A percentile compares a stretch with the other conserved stretches of the same genome.
Evolutionary conservation across 495 filamentous ascomycete species (phyloP).

Genomic region (Aspergillus olivimuriae): DNA sequence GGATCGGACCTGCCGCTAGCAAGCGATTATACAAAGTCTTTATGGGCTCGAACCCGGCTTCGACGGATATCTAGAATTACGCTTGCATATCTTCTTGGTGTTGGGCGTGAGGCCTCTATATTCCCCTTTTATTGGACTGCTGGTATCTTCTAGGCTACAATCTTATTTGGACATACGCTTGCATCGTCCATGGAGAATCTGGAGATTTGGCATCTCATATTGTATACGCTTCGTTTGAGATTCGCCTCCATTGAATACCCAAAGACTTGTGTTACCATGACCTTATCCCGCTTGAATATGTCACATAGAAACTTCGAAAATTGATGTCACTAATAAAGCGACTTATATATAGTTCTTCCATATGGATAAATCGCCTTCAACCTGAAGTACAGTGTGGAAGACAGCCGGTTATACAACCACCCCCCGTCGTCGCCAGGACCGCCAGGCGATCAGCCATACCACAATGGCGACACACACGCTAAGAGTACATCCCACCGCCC

Average conservation of each 20-base stretch:
- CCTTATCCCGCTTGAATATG: too few relatives aligned
- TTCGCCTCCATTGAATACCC: too few relatives aligned
- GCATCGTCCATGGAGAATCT: too few relatives aligned
- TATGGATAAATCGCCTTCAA: background rate
- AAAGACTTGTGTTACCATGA: too few relatives aligned
- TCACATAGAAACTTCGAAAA: too few relatives aligned
- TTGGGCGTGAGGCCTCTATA: background rate
- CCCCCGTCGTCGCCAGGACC: slow-evolving; percentile 72
- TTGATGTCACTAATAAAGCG: too few relatives aligned
- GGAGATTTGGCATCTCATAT: background rate
- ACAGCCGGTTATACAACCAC: slow-evolving; percentile 59
- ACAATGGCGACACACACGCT: slow-evolving; percentile 72
- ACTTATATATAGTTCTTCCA: too few relatives aligned
- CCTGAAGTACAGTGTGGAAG: background rate
- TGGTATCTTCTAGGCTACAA: too few relatives aligned
- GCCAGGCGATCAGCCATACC: slow-evolving; percentile 77
- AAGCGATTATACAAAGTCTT: slow-evolving; percentile 69
- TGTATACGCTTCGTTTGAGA: slow-evolving; percentile 7
- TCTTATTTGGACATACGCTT: too few relatives aligned
- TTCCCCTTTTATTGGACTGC: too few relatives aligned
- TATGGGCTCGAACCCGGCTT: slow-evolving; percentile 57
- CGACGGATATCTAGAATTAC: slow-evolving; percentile 54
- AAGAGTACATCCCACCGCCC: slow-evolving; percentile 62
- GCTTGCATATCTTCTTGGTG: background rate
- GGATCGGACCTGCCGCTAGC: slow-evolving; percentile 65